A percentile compares a stretch with the other conserved stretches of the same genome.
phyloP scores from a whole-genome alignment of 371 early-diverging fungal species.

The Saksenaea vasiformis region DNA sequence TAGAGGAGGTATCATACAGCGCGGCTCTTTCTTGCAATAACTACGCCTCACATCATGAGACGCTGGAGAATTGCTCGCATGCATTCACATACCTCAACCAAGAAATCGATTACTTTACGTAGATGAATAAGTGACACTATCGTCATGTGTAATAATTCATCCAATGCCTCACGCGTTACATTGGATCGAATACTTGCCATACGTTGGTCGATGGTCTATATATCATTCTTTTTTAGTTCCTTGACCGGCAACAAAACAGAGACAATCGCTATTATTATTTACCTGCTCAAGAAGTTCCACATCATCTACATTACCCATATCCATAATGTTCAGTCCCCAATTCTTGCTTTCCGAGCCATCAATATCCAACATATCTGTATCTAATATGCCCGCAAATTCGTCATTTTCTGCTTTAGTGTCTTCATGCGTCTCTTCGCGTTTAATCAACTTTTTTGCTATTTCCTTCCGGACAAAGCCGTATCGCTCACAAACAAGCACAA shows the following conservation, averaged over 20 bases:
- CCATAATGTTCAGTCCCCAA: constrained; percentile 2
- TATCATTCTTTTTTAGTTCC: no score
- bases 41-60: not conserved
- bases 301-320: not conserved
- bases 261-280: not conserved
- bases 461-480: constrained; percentile 35
- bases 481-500: constrained; percentile 36
- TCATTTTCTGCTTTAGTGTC: constrained; percentile 8
- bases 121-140: constrained; percentile 39
- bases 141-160: constrained; percentile 41
- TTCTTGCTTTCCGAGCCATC: constrained; percentile 13
- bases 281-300: constrained; percentile 1
- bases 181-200: constrained; percentile 24
- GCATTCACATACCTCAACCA: constrained; percentile 37
- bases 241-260: not conserved
- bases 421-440: constrained; percentile 12
- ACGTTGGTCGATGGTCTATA: constrained; percentile 41
- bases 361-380: constrained; percentile 23
- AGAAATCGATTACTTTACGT: constrained; percentile 31
- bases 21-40: constrained; percentile 30
- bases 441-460: constrained; percentile 23
- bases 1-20: constrained; percentile 22
- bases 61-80: not conserved
- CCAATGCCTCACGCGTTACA: constrained; percentile 19
- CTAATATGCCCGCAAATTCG: constrained; percentile 11